Evolutionary conservation across 148 eudicot species (phyloP).

Genomic region (Cornus florida): DNA sequence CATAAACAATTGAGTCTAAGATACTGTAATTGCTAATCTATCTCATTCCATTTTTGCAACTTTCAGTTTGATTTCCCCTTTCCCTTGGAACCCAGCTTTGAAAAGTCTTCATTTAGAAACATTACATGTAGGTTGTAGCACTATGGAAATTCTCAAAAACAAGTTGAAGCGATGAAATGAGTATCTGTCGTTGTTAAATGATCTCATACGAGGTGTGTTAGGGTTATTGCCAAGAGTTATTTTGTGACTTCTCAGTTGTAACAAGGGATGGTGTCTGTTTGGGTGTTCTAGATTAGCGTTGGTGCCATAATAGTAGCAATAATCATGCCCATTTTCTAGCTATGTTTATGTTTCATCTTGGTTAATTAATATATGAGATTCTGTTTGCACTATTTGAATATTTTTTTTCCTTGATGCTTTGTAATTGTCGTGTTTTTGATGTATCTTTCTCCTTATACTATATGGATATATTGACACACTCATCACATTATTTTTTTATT

Average conservation of each 20-base stretch:
- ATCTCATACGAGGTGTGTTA: background rate
- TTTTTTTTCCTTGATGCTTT: too few species aligned
- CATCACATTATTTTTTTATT: too few species aligned
- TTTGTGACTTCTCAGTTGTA: background rate
- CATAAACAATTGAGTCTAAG: background rate
- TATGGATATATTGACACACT: too few species aligned
- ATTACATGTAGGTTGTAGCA: too few species aligned
- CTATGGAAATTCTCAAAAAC: background rate
- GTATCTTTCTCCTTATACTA: too few species aligned
- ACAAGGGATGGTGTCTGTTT: background rate
- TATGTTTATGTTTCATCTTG: background rate
- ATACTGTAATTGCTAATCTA: background rate
- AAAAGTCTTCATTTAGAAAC: background rate
- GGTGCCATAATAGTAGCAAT: background rate
- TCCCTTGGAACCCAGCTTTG: background rate
- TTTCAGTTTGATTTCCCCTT: background rate
- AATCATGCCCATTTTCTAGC: background rate
- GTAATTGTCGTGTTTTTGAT: too few species aligned
- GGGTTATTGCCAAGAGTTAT: background rate
- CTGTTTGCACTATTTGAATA: too few species aligned
- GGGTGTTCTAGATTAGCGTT: background rate
- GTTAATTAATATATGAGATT: too few species aligned
- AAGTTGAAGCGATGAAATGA: too few species aligned
- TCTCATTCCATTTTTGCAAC: background rate
- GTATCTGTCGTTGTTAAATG: background rate